Base-by-base conservation (phyloP, 306 rosid species). In the Herpetospermum pedunculosum region DNA sequence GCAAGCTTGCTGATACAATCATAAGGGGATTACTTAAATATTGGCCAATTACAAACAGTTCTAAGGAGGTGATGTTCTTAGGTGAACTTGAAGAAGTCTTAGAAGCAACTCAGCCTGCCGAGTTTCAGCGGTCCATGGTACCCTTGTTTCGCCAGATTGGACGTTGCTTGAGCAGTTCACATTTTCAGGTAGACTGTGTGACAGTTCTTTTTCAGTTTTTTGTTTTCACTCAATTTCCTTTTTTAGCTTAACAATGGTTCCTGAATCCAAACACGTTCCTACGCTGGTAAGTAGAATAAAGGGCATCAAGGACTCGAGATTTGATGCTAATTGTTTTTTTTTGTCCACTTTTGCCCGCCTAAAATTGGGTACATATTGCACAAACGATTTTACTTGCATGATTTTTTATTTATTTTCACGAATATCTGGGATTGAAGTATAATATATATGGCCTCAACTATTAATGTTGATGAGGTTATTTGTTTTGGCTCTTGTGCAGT, bases 21-120 rank as follows among this genome's bases (percentile, higher is more conserved):
- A 87, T 91, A 70, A 82, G 97, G 38, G 99, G 99, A n/a, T 83
- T 94, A 52, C 84, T 94, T 25, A 94, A 85, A 68, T 94, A 91
- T 78, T 94, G 99, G 99, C 99, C 99, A 16, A 69, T 94, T 53
- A 94, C 97, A 53, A 94, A 91, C 80, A 94, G 99, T 79, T 84
- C 92, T n/a, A 94, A 94, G 85, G 99, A 94, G 87, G 96, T 91
- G 76, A 89, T 94, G 99, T 91, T 94, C 84, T 82, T 94, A 77
- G 96, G 99, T 50, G 99, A 94, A 84, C 88, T 94, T 76, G 99
- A 94, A 78, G 99, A 94, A 84, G 96, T 94, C 54, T 81, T 94
- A 82, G 99, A 94, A 82, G 92, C 96, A 72, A 94, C 97, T 78
- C 96, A 94, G 76, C 86, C 92, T 76, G 91, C 95, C 3, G 99